These are phyloP conservation scores for Candida gigantensis DNA, from an alignment of 1,139 yeast species.

Conservation along the genomic window DNA sequence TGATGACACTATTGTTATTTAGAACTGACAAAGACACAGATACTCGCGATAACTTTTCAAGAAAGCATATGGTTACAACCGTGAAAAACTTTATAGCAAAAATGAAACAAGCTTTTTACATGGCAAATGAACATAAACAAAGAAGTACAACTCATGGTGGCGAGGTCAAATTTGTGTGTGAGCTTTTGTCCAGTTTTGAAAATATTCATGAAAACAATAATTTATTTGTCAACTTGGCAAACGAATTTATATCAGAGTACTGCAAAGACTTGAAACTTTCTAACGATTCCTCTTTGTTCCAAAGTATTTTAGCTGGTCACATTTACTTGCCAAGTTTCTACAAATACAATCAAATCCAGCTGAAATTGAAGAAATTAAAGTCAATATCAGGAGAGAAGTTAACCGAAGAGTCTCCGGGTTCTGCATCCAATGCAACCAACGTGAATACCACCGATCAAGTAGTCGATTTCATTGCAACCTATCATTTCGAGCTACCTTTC, in stretches of 20 bases:
- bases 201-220: slow-evolving; percentile 34
- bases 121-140: slow-evolving; percentile 17
- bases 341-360: slow-evolving; percentile 58
- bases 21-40: slow-evolving; percentile 18
- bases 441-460: slow-evolving; percentile 2
- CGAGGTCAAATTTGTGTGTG: slow-evolving; percentile 43
- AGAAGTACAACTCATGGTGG: slow-evolving; percentile 19
- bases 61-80: slow-evolving; percentile 21
- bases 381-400: slow-evolving; percentile 28
- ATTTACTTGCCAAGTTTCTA: slow-evolving; percentile 71
- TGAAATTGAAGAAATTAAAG: slow-evolving; percentile 25
- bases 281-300: slow-evolving; percentile 70
- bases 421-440: slow-evolving; percentile 4
- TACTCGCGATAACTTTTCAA: slow-evolving; percentile 18
- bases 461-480: slow-evolving; percentile 23
- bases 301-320: slow-evolving; percentile 68
- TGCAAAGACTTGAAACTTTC: slow-evolving; percentile 65
- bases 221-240: slow-evolving; percentile 39
- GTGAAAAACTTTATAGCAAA: slow-evolving; percentile 26
- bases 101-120: slow-evolving; percentile 27
- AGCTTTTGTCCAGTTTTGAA: slow-evolving; percentile 38
- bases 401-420: slow-evolving; percentile 5
- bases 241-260: slow-evolving; percentile 64
- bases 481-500: slow-evolving; percentile 42
- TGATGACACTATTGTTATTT: slow-evolving; percentile 52